Evolutionary conservation across 306 rosid species (phyloP).

Genomic region (Cucurbita maxima): DNA sequence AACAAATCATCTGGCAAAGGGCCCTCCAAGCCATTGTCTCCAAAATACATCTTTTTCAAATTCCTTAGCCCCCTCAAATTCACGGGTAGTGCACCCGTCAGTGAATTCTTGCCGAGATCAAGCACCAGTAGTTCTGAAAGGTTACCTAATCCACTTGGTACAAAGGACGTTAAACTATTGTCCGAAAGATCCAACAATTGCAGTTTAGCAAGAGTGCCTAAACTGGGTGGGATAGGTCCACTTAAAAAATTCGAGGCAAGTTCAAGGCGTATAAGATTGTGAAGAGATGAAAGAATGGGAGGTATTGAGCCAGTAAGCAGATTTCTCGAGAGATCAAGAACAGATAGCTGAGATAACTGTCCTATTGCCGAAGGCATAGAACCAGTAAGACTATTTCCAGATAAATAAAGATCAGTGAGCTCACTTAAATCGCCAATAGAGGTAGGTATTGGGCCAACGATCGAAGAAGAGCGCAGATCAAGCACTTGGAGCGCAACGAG

Average conservation of each 20-base stretch:
- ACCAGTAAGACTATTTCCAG: constrained; percentile 59
- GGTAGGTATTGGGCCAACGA: constrained; percentile 44
- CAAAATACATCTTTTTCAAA: constrained; percentile 21
- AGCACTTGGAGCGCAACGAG: constrained; percentile 39
- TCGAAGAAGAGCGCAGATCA: constrained; percentile 57
- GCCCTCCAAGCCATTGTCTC: constrained; percentile 26
- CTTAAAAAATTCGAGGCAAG: constrained; percentile 55
- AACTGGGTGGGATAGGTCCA: constrained; percentile 42
- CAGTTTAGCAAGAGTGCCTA: constrained; percentile 36
- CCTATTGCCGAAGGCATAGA: constrained; percentile 43
- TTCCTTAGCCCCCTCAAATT: constrained; percentile 19
- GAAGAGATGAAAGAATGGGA: constrained; percentile 26
- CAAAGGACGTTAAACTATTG: constrained; percentile 28
- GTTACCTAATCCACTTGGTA: constrained; percentile 41
- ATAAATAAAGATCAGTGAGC: constrained; percentile 31
- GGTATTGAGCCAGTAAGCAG: constrained; percentile 55
- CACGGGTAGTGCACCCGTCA: constrained; percentile 42
- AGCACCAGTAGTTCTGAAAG: constrained; percentile 40
- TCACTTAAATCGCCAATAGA: constrained; percentile 41
- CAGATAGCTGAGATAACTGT: constrained; percentile 20
- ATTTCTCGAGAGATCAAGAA: constrained; percentile 61
- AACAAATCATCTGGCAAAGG: constrained; percentile 27
- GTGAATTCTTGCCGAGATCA: constrained; percentile 50
- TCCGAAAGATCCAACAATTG: constrained; percentile 37
- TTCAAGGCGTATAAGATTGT: constrained; percentile 43